phyloP scores from a whole-genome alignment of 805 yeast species.

The Candida yuanshanica region DNA sequence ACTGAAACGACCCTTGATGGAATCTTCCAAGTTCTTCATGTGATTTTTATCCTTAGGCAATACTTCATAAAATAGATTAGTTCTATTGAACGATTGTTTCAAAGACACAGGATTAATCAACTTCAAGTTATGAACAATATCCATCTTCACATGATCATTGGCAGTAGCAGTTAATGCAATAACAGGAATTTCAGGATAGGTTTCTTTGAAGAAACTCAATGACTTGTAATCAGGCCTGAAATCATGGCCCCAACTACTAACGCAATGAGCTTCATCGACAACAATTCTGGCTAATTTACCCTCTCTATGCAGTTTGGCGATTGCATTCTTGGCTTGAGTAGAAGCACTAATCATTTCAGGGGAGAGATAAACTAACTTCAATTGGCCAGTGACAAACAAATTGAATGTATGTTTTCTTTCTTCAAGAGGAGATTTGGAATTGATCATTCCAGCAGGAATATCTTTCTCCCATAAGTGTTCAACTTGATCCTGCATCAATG shows the following conservation, averaged over 20 bases:
- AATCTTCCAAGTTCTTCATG: constrained; percentile 52
- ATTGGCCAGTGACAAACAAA: constrained; percentile 55
- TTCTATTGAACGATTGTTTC: constrained; percentile 89
- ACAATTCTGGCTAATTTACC: constrained; percentile 74
- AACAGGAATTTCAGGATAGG: constrained; percentile 77
- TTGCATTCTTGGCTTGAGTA: constrained; percentile 56
- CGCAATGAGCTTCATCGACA: constrained; percentile 97
- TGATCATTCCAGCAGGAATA: constrained; percentile 83
- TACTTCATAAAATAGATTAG: constrained; percentile 77
- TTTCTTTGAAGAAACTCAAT: constrained; percentile 61
- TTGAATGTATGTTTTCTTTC: constrained; percentile 61
- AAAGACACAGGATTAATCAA: constrained; percentile 57
- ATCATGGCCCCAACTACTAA: constrained; percentile 98
- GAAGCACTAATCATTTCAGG: constrained; percentile 92
- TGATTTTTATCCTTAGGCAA: constrained; percentile 52
- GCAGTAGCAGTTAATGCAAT: constrained; percentile 99
- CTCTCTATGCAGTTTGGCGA: constrained; percentile 49
- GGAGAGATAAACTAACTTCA: constrained; percentile 79
- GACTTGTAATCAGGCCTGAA: constrained; percentile 93
- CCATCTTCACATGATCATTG: constrained; percentile 80
- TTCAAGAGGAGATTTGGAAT: constrained; percentile 61
- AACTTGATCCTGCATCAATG: constrained; percentile 97
- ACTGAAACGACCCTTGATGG: constrained; percentile 44
- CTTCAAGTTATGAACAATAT: constrained; percentile 73
- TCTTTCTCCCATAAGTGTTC: constrained; percentile 62